Evolutionary conservation across 2,329 filamentous ascomycete genomes (phyloP).

Genomic region (Cephalotrichum gorgonifer): DNA sequence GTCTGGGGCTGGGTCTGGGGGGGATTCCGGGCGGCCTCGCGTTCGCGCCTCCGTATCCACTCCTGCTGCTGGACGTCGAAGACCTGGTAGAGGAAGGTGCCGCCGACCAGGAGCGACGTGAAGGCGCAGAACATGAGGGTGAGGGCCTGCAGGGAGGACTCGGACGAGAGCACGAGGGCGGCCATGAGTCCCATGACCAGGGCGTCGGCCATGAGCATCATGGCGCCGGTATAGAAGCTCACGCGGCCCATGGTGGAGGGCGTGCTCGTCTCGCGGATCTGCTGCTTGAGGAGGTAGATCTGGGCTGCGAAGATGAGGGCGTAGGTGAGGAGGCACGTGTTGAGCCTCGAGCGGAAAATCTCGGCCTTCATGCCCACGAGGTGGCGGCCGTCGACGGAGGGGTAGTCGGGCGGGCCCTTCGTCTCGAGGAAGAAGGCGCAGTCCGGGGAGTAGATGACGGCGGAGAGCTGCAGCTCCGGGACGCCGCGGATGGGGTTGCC

Average conservation of each 20-base stretch:
- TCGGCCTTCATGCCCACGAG: slow-evolving; percentile 52
- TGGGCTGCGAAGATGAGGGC: slow-evolving; percentile 49
- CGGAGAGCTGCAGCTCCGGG: slow-evolving; percentile 50
- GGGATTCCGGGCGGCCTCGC: slow-evolving; percentile 6
- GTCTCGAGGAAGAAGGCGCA: slow-evolving; percentile 57
- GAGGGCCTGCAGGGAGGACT: slow-evolving; percentile 41
- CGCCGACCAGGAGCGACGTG: slow-evolving; percentile 46
- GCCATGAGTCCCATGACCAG: slow-evolving; percentile 21
- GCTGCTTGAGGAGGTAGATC: slow-evolving; percentile 49
- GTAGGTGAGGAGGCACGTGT: slow-evolving; percentile 47
- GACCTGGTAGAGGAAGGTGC: slow-evolving; percentile 48
- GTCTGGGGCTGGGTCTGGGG: slow-evolving; percentile 14
- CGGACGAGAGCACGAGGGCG: slow-evolving; percentile 7
- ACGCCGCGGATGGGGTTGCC: slow-evolving; percentile 46
- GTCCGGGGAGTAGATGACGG: slow-evolving; percentile 57
- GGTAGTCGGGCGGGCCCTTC: slow-evolving; percentile 48
- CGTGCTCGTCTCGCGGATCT: slow-evolving; percentile 57
- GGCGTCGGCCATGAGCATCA: slow-evolving; percentile 54
- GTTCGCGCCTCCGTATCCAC: slow-evolving; percentile 38
- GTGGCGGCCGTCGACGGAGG: slow-evolving; percentile 41
- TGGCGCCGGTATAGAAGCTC: slow-evolving; percentile 51
- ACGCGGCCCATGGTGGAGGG: slow-evolving; percentile 57
- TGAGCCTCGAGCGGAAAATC: slow-evolving; percentile 43
- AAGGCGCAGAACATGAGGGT: slow-evolving; percentile 40
- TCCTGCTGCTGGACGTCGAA: slow-evolving; percentile 47